Percentiles rank a stretch among this genome's conserved stretches.
Evolutionary conservation across 2,329 filamentous ascomycete genomes (phyloP).

Genomic region (Anisogramma anomala): DNA sequence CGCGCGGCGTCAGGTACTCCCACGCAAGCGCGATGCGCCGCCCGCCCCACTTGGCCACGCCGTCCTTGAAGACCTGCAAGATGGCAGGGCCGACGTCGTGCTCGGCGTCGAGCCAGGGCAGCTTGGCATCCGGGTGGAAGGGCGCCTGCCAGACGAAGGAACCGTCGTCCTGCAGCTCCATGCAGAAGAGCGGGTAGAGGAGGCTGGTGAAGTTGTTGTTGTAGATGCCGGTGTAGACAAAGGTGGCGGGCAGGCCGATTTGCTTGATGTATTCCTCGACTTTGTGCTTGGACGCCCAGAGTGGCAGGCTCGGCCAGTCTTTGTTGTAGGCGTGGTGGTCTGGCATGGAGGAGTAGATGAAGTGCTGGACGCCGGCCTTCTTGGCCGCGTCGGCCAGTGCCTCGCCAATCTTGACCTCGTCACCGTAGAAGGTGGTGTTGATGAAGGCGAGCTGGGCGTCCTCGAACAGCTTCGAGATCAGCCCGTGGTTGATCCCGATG

Average conservation of each 20-base stretch:
- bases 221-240: slow-evolving; percentile 94
- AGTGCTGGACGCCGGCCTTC: slow-evolving; percentile 73
- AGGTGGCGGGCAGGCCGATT: slow-evolving; percentile 74
- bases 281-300: slow-evolving; percentile 87
- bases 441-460: slow-evolving; percentile 87
- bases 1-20: slow-evolving; percentile 70
- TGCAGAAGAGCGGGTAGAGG: slow-evolving; percentile 86
- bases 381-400: slow-evolving; percentile 84
- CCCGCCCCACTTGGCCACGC: slow-evolving; percentile 70
- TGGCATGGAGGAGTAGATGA: slow-evolving; percentile 94
- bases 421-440: slow-evolving; percentile 95
- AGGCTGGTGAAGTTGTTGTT: slow-evolving; percentile 98
- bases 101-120: slow-evolving; percentile 94
- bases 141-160: slow-evolving; percentile 89
- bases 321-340: slow-evolving; percentile 74
- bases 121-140: slow-evolving; percentile 76
- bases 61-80: slow-evolving; percentile 91
- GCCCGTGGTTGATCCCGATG: slow-evolving; percentile 55
- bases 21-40: slow-evolving; percentile 77
- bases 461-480: slow-evolving; percentile 69
- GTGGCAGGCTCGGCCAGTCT: slow-evolving; percentile 68
- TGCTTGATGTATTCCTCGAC: slow-evolving; percentile 85
- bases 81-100: slow-evolving; percentile 90
- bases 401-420: slow-evolving; percentile 82
- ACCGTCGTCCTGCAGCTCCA: slow-evolving; percentile 75